Percentiles rank a stretch among this genome's conserved stretches.
Conservation (phyloP, 176 grass and related monocot species). For the Raddia distichophylla region DNA sequence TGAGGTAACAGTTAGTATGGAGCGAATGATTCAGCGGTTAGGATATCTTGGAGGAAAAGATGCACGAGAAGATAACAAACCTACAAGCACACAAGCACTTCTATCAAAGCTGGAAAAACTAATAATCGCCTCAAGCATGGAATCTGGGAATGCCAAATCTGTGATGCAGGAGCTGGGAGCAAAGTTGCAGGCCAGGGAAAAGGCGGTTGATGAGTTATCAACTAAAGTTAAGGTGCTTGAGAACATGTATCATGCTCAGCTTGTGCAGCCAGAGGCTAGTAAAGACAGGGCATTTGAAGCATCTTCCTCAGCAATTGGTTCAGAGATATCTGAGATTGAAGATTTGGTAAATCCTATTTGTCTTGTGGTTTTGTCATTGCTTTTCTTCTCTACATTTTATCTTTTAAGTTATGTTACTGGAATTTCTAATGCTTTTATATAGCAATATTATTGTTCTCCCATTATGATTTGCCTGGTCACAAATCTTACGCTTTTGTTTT, state of each 20-base stretch:
- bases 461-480: slow-evolving; percentile 31
- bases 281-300: slow-evolving; percentile 79
- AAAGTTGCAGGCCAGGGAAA: slow-evolving; percentile 80
- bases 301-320: slow-evolving; percentile 68
- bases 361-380: slow-evolving; percentile 24
- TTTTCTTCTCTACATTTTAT: slow-evolving; percentile 29
- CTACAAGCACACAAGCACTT: slow-evolving; percentile 55
- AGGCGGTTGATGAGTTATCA: slow-evolving; percentile 67
- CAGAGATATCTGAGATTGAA: slow-evolving; percentile 83
- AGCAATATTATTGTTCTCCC: slow-evolving; percentile 24
- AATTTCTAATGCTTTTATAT: slow-evolving; percentile 8
- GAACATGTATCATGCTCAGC: slow-evolving; percentile 60
- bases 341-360: slow-evolving; percentile 68
- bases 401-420: not conserved
- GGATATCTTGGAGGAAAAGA: slow-evolving; percentile 76
- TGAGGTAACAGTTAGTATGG: slow-evolving; percentile 71
- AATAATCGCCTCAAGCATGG: slow-evolving; percentile 55
- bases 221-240: slow-evolving; percentile 77
- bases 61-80: slow-evolving; percentile 62
- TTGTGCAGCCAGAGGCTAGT: slow-evolving; percentile 58
- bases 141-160: slow-evolving; percentile 78
- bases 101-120: slow-evolving; percentile 86
- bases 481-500: slow-evolving; percentile 9
- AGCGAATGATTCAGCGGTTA: slow-evolving; percentile 74
- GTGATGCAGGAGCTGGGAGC: slow-evolving; percentile 75